Evolutionary conservation across 2,329 filamentous ascomycete species (phyloP).

Genomic region (Zalaria obscura): DNA sequence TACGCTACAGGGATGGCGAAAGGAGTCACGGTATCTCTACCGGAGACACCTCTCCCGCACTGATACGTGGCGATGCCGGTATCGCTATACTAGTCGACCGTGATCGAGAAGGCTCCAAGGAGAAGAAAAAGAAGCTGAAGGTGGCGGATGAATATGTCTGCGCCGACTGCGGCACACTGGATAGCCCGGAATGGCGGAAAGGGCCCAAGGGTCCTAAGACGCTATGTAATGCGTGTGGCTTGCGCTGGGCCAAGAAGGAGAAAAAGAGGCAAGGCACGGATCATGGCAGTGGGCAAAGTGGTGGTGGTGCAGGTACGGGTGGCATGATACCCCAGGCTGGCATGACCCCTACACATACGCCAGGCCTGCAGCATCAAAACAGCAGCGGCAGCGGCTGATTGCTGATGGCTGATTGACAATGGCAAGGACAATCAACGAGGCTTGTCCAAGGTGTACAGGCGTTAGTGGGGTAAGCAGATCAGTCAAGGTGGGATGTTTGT

Average conservation of each 20-base stretch:
- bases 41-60: slow-evolving; percentile 62
- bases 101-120: slow-evolving; percentile 59
- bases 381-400: slow-evolving; percentile 5
- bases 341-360: slow-evolving; percentile 4
- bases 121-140: slow-evolving; percentile 81
- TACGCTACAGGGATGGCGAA: slow-evolving; percentile 80
- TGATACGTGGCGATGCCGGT: slow-evolving; percentile 75
- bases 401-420: too few species aligned
- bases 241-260: slow-evolving; percentile 25
- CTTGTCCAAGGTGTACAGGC: too few species aligned
- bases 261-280: slow-evolving; percentile 18
- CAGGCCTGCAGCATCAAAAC: slow-evolving; percentile 5
- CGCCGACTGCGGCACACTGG: slow-evolving; percentile 85
- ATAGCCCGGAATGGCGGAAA: slow-evolving; percentile 93
- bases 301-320: slow-evolving; percentile 1
- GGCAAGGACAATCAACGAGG: too few species aligned
- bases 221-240: slow-evolving; percentile 83
- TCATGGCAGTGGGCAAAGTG: slow-evolving; percentile 9
- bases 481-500: too few species aligned
- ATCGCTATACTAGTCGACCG: slow-evolving; percentile 73
- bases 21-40: slow-evolving; percentile 78
- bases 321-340: slow-evolving; percentile 1
- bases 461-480: too few species aligned
- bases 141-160: slow-evolving; percentile 78
- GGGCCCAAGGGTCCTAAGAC: slow-evolving; percentile 88